These are phyloP conservation scores for Colletotrichum sp. DNA, from an alignment of 2,329 filamentous ascomycete species.

Conservation along the genomic window DNA sequence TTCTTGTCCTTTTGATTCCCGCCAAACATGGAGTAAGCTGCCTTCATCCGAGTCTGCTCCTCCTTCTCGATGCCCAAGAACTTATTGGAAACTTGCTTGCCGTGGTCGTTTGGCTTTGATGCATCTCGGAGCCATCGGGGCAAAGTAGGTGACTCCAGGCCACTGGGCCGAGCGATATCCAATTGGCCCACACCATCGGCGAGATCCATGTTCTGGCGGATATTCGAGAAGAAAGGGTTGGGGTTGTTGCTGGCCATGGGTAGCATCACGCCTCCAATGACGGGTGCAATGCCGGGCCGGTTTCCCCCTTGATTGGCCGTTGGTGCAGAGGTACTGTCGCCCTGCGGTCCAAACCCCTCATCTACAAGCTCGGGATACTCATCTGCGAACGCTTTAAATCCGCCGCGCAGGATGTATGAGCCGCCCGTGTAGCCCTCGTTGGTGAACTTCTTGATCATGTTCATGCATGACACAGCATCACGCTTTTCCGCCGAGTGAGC, in stretches of 20 bases:
- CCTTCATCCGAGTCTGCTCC: slow-evolving; percentile 92
- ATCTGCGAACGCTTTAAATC: slow-evolving; percentile 75
- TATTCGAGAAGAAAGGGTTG: slow-evolving; percentile 95
- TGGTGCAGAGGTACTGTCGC: slow-evolving; percentile 44
- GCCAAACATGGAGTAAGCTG: slow-evolving; percentile 62
- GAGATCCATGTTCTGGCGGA: slow-evolving; percentile 94
- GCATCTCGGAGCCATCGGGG: slow-evolving; percentile 81
- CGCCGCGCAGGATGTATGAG: slow-evolving; percentile 78
- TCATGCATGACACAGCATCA: slow-evolving; percentile 79
- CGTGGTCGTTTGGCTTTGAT: slow-evolving; percentile 69
- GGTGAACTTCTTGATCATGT: slow-evolving; percentile 92
- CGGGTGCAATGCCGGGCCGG: slow-evolving; percentile 62
- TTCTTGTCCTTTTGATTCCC: slow-evolving; percentile 32
- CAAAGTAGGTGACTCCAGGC: slow-evolving; percentile 56
- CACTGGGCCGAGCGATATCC: slow-evolving; percentile 53
- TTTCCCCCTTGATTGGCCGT: slow-evolving; percentile 48
- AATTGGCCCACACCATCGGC: slow-evolving; percentile 90
- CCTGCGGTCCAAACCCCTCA: slow-evolving; percentile 37
- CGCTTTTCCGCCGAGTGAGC: slow-evolving; percentile 75
- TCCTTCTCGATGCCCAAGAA: slow-evolving; percentile 84
- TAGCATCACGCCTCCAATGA: slow-evolving; percentile 89
- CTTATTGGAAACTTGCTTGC: slow-evolving; percentile 79
- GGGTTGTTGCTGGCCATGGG: slow-evolving; percentile 70
- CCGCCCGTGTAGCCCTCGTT: slow-evolving; percentile 80
- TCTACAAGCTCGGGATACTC: slow-evolving; percentile 71